These are phyloP conservation scores for Plasmodium coatneyi DNA, from an alignment of 169 alveolate species.

Conservation along the genomic window DNA sequence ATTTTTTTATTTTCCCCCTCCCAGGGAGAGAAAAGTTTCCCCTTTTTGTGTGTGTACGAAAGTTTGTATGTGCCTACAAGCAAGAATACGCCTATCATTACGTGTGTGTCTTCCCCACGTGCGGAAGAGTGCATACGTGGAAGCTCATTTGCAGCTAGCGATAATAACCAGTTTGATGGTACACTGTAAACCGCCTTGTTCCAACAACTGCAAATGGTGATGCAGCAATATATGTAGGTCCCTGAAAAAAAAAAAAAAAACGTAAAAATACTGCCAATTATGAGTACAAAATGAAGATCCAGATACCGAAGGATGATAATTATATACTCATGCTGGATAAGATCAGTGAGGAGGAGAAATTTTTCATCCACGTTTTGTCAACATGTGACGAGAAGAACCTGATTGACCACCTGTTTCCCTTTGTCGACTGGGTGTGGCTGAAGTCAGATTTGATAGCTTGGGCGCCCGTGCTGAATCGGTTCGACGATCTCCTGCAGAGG, in stretches of 20 bases:
- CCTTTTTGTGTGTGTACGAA: background rate
- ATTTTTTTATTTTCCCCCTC: background rate
- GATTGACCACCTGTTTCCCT: slow-evolving; percentile 78
- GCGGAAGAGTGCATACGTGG: background rate
- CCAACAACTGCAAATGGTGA: background rate
- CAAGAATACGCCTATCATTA: background rate
- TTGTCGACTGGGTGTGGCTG: slow-evolving; percentile 88
- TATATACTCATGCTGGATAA: slow-evolving; percentile 80
- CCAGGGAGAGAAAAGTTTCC: background rate
- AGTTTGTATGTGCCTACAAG: background rate
- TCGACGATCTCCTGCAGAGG: slow-evolving; percentile 80
- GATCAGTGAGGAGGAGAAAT: slow-evolving; percentile 81
- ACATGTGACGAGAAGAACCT: slow-evolving; percentile 77
- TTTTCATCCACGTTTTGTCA: slow-evolving; percentile 78
- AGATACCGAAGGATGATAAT: slow-evolving; percentile 86
- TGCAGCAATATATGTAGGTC: background rate
- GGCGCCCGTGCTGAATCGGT: slow-evolving; percentile 87
- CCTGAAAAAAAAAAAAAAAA: background rate
- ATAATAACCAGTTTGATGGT: background rate
- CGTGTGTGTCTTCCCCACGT: background rate
- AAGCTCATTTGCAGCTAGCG: background rate
- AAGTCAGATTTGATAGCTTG: slow-evolving; percentile 84
- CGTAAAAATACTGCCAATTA: slow-evolving; percentile 7
- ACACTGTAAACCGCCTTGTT: background rate
- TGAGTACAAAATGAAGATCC: slow-evolving; percentile 82